phyloP scores from a whole-genome alignment of 176 grass and related monocot genomes.

The Puya raimondii region DNA sequence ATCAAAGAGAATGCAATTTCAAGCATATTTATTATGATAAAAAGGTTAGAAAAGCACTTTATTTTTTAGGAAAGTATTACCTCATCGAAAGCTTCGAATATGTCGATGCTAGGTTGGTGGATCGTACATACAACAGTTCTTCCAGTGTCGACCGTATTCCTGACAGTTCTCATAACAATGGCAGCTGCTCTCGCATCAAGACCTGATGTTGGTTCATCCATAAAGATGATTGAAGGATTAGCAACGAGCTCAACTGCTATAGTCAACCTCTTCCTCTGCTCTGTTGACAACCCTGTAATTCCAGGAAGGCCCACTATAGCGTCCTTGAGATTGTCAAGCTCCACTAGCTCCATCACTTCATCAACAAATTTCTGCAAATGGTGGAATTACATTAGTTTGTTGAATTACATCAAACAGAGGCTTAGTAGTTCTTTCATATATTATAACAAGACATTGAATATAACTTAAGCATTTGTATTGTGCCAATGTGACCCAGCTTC shows the following conservation, averaged over 20 bases:
- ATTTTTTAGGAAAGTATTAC: constrained; percentile 18
- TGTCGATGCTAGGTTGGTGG: constrained; percentile 98
- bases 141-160: constrained; percentile 96
- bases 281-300: constrained; percentile 86
- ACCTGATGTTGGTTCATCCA: constrained; percentile 98
- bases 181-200: constrained; percentile 98
- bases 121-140: constrained; percentile 96
- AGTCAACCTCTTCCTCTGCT: constrained; percentile 89
- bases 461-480: no score
- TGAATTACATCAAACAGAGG: not conserved
- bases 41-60: not conserved
- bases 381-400: not conserved
- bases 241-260: constrained; percentile 97
- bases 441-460: no score
- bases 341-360: constrained; percentile 91
- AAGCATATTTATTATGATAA: not conserved
- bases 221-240: constrained; percentile 98
- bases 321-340: constrained; percentile 75
- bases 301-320: constrained; percentile 89
- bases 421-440: not conserved
- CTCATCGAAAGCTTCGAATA: constrained; percentile 99
- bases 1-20: not conserved
- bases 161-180: constrained; percentile 98
- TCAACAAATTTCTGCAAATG: constrained; percentile 85
- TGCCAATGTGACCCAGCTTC: no score